phyloP scores from a whole-genome alignment of 495 filamentous ascomycete genomes.

The Podospora pseudopauciseta region DNA sequence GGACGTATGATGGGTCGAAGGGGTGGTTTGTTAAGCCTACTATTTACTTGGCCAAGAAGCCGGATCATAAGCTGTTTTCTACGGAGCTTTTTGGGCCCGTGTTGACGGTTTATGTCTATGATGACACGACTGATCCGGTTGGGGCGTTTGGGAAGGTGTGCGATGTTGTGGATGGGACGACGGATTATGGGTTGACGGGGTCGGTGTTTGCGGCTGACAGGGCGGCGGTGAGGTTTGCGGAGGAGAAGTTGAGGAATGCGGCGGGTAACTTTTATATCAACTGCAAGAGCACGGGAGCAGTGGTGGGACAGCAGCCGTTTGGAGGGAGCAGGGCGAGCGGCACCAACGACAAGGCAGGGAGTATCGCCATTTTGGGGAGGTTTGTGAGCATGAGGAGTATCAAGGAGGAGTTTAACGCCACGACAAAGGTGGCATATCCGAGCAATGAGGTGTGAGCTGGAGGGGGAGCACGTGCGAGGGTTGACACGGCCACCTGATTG shows the following conservation, averaged over 20 bases:
- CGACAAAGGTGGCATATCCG: slow-evolving; percentile 68
- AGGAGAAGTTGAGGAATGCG: slow-evolving; percentile 69
- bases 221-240: slow-evolving; percentile 60
- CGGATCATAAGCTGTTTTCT: slow-evolving; percentile 61
- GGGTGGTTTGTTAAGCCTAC: slow-evolving; percentile 75
- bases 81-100: slow-evolving; percentile 78
- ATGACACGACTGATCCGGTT: slow-evolving; percentile 55
- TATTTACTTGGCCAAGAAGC: slow-evolving; percentile 59
- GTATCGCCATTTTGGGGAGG: slow-evolving; percentile 65
- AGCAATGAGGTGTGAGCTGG: slow-evolving; percentile 59
- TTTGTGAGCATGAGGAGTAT: slow-evolving; percentile 83
- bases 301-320: slow-evolving; percentile 91
- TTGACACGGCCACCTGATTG: not conserved
- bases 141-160: slow-evolving; percentile 54
- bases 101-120: slow-evolving; percentile 66
- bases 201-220: slow-evolving; percentile 74
- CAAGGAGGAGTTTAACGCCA: slow-evolving; percentile 83
- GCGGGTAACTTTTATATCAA: slow-evolving; percentile 93
- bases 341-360: slow-evolving; percentile 91
- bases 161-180: slow-evolving; percentile 58
- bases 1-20: slow-evolving; percentile 61
- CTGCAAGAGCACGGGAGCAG: slow-evolving; percentile 87
- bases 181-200: slow-evolving; percentile 76
- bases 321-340: slow-evolving; percentile 81
- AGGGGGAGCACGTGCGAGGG: not conserved